These are phyloP conservation scores for Paramecium sonneborni DNA, from an alignment of 73 alveolate genomes.

Conservation along the genomic window DNA sequence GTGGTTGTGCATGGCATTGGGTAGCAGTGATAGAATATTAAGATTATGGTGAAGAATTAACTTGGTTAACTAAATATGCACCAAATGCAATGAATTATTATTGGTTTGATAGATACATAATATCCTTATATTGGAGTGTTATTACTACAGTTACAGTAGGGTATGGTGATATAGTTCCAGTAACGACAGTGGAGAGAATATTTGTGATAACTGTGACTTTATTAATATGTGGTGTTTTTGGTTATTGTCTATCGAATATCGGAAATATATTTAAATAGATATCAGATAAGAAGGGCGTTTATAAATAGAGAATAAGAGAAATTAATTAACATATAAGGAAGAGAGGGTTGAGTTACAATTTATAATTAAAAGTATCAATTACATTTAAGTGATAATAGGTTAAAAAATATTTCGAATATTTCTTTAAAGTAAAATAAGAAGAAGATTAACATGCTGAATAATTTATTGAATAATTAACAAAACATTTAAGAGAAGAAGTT, in stretches of 20 bases:
- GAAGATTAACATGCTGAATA: conserved; percentile 6
- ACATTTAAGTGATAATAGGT: not conserved
- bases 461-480: not conserved
- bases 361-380: conserved; percentile 17
- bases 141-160: conserved; percentile 86
- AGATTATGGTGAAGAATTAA: not conserved
- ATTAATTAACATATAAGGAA: not conserved
- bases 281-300: not conserved
- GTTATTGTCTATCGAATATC: conserved; percentile 48
- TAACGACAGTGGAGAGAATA: conserved; percentile 79
- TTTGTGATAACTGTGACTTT: conserved; percentile 67
- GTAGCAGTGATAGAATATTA: conserved; percentile 57
- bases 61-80: conserved; percentile 58
- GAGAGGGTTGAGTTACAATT: conserved; percentile 37
- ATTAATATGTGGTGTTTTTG: conserved; percentile 64
- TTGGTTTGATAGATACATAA: conserved; percentile 71
- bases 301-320: not conserved
- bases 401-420: conserved; percentile 40
- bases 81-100: conserved; percentile 56
- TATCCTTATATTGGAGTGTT: conserved; percentile 80
- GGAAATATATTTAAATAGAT: conserved; percentile 54
- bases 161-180: conserved; percentile 86
- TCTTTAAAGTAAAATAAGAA: not conserved
- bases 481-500: conserved; percentile 37
- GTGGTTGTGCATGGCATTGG: conserved; percentile 67